A percentile compares a stretch with the other conserved stretches of the same genome.
Evolutionary conservation across 805 yeast genomes (phyloP).

Genomic region (Saccharomyces jurei): DNA sequence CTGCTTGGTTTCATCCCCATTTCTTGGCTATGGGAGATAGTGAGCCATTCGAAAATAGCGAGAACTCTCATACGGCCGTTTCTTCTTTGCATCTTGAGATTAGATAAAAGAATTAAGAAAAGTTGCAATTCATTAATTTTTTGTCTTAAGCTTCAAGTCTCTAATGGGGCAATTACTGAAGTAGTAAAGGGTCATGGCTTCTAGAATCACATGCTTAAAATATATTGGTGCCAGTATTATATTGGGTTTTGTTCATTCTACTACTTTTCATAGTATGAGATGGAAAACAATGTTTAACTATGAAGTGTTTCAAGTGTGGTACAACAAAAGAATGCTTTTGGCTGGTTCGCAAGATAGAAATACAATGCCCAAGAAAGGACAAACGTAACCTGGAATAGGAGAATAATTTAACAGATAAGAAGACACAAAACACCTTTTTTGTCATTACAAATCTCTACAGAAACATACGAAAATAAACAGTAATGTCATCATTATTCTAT

Average conservation of each 20-base stretch:
- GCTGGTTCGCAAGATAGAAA: constrained; percentile 39
- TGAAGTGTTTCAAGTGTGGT: constrained; percentile 33
- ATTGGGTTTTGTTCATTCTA: constrained; percentile 52
- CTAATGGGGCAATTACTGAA: constrained; percentile 49
- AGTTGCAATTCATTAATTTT: constrained; percentile 35
- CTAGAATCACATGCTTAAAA: constrained; percentile 41
- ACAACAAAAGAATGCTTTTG: constrained; percentile 44
- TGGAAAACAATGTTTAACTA: too few species aligned
- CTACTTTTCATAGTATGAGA: background rate
- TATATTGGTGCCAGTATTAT: constrained; percentile 39
- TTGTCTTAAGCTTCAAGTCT: constrained; percentile 39
- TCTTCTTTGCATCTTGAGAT: too few species aligned
- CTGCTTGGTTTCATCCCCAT: too few species aligned
- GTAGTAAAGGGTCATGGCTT: constrained; percentile 29
- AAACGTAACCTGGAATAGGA: too few species aligned
- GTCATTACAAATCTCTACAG: background rate
- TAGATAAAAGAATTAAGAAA: constrained; percentile 43
- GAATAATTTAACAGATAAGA: background rate
- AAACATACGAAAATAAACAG: background rate
- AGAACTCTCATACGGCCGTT: background rate
- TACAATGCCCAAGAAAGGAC: too few species aligned
- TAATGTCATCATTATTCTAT: too few species aligned
- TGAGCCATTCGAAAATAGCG: background rate
- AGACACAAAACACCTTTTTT: background rate
- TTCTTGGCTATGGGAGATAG: background rate